phyloP scores from a whole-genome alignment of 2,329 filamentous ascomycete genomes.

The Trichophyton benhamiae region DNA sequence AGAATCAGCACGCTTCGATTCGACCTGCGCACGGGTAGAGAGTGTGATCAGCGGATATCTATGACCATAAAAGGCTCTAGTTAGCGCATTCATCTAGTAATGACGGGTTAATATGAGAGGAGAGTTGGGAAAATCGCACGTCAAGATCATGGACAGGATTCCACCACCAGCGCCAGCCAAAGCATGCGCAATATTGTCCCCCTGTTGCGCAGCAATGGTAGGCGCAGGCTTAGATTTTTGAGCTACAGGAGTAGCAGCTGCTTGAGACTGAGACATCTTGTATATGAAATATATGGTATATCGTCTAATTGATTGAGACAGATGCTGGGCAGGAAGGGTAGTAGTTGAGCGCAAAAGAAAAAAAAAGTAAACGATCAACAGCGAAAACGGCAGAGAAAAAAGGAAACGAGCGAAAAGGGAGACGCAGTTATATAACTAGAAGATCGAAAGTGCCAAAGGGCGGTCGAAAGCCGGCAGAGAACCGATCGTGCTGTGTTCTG shows the following conservation, averaged over 20 bases:
- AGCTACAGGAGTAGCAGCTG: constrained; percentile 16
- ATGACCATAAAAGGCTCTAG: not conserved
- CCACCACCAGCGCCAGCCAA: constrained; percentile 87
- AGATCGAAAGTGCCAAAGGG: not conserved
- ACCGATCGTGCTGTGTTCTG: not conserved
- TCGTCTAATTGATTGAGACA: not conserved
- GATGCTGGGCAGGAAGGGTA: not conserved
- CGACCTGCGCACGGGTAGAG: constrained; percentile 92
- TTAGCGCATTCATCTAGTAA: not conserved
- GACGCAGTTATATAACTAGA: not conserved
- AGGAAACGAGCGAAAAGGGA: not conserved
- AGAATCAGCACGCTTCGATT: constrained; percentile 82
- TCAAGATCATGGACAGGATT: constrained; percentile 88
- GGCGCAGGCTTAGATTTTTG: constrained; percentile 29
- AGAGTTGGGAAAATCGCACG: constrained; percentile 31
- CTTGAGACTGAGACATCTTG: constrained; percentile 28
- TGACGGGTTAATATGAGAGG: not conserved
- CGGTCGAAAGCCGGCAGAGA: not conserved
- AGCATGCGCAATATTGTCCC: constrained; percentile 94
- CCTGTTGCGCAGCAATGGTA: constrained; percentile 62
- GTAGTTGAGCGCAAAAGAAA: not conserved
- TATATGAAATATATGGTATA: not conserved
- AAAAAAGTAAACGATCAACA: not conserved
- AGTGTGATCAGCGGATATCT: constrained; percentile 95
- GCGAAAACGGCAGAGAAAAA: not conserved